phyloP scores from a whole-genome alignment of 345 rosid species.

The Populus simonii region DNA sequence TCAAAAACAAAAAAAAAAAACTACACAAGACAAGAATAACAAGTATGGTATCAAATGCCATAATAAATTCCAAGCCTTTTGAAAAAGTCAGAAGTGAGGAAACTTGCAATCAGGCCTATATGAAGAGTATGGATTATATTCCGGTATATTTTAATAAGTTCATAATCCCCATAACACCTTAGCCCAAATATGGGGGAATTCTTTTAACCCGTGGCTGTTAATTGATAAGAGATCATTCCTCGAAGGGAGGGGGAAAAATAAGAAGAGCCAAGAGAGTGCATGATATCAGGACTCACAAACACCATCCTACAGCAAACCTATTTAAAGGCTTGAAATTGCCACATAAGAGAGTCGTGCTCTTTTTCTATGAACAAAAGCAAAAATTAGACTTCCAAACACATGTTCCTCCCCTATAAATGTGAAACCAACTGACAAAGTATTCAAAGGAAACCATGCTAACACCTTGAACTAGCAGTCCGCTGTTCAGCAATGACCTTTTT shows the following conservation, averaged over 20 bases:
- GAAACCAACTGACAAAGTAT: conserved; percentile 19
- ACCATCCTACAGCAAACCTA: not conserved
- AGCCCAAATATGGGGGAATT: not conserved
- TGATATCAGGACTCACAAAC: not conserved
- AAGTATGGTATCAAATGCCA: not conserved
- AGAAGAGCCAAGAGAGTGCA: not conserved
- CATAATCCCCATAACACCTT: not conserved
- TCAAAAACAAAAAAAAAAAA: not conserved
- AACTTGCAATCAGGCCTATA: not conserved
- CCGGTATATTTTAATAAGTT: not conserved
- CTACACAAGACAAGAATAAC: not conserved
- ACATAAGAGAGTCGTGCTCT: not conserved
- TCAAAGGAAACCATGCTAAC: conserved; percentile 35
- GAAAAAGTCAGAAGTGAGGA: not conserved
- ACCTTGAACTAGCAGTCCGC: conserved; percentile 89
- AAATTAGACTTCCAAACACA: not conserved
- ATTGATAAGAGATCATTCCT: not conserved
- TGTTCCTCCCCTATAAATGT: not conserved
- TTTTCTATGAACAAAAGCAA: not conserved
- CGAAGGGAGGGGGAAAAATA: not conserved
- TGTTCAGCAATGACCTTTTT: conserved; percentile 89
- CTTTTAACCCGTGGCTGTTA: not conserved
- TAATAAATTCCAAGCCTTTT: not conserved
- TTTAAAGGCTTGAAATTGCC: not conserved
- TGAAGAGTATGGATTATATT: not conserved